phyloP scores from a whole-genome alignment of 495 filamentous ascomycete genomes.

The Mycothermus thermophilus region DNA sequence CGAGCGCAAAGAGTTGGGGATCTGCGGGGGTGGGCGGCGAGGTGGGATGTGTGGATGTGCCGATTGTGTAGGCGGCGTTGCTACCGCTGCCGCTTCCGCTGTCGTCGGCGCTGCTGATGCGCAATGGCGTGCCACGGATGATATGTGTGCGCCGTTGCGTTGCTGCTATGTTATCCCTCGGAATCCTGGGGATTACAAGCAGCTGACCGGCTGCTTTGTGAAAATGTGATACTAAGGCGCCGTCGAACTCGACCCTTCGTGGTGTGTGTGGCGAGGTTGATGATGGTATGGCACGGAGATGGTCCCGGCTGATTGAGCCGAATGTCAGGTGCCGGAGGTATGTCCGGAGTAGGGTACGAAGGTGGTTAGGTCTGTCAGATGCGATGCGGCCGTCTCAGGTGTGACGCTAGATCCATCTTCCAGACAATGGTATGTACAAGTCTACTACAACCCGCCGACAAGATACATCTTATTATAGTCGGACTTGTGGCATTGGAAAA shows the following conservation, averaged over 20 bases:
- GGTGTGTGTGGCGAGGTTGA: too few relatives aligned
- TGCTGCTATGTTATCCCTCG: too few relatives aligned
- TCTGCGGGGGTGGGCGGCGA: constrained; percentile 1
- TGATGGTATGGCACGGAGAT: too few relatives aligned
- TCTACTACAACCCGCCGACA: constrained; percentile 20
- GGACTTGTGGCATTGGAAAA: too few relatives aligned
- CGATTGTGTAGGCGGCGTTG: too few relatives aligned
- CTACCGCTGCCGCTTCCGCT: too few relatives aligned
- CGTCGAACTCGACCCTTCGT: too few relatives aligned
- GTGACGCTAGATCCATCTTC: constrained; percentile 16
- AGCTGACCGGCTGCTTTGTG: constrained; percentile 3
- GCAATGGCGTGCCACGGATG: constrained; percentile 4
- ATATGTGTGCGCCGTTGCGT: constrained; percentile 13
- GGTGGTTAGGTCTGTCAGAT: not conserved
- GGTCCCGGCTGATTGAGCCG: too few relatives aligned
- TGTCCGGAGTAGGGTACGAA: too few relatives aligned
- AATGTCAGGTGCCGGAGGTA: too few relatives aligned
- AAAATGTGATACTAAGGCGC: too few relatives aligned
- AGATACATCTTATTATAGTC: constrained; percentile 23
- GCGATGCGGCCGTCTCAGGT: constrained; percentile 13
- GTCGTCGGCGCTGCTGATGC: too few relatives aligned
- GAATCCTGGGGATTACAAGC: constrained; percentile 2
- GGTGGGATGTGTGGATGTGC: constrained; percentile 1
- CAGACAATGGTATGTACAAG: constrained; percentile 9
- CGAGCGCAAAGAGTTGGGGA: constrained; percentile 5